Base-by-base conservation (phyloP, 331 rosid genomes). In the Pyrus hybrid region DNA sequence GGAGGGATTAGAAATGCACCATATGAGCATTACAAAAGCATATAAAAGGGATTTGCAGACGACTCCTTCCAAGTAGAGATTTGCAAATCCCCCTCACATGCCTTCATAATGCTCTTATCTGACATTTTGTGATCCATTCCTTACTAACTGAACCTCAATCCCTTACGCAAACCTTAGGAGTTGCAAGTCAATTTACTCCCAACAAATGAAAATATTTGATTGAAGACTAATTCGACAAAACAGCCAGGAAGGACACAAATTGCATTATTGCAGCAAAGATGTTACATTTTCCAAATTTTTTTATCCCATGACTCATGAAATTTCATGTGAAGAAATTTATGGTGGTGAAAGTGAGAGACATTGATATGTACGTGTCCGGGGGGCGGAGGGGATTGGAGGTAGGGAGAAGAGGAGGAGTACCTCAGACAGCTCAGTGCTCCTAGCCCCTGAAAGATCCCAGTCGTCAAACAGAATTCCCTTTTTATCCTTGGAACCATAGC, bases 401-500 rank as follows among this genome's bases (percentile, higher is more conserved):
- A 53, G 21, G 10, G 29, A 32, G 69, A 30, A 37, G 74, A 77
- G 77, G 77, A 79, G 77, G 70, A 17, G 67, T 78, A 94, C 99
- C 99, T 90, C 97, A 81, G 96, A 73, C 75, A 84, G 77, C 56
- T 94, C 99, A 61, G 81, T 69, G 21, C 92, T 86, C 77, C 93
- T 89, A 33, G 86, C 81, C 72, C 92, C 99, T 22, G 97, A 90
- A 81, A 95, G 93, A 88, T 95, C 97, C 99, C 99, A 95, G 70
- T 95, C 97, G 70, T 92, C 97, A 83, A 89, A 90, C 63, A 90
- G 83, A 79, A 43, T 84, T 70, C 91, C 89, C 75, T 84, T 92
- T 63, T 88, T 92, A 58, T 95, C 99, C 85, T 95, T 92, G 25
- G 99, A 89, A 80, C 81, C 86, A 81, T 89, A 95, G 12, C 99